Evolutionary conservation across 169 alveolate genomes (phyloP).

Genomic region (Plasmodium ovale): DNA sequence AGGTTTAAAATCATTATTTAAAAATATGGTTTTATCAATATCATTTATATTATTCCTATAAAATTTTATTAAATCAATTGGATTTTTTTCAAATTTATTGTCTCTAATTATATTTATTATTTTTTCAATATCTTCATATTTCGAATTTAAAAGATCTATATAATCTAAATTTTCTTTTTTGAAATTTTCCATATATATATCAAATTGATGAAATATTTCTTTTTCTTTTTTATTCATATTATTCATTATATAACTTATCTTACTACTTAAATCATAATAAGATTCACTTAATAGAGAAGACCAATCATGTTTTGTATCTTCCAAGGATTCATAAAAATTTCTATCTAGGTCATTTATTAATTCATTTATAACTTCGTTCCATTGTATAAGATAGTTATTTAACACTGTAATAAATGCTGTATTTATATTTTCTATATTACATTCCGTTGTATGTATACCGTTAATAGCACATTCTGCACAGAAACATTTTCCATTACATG

Average conservation of each 20-base stretch:
- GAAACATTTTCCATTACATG: slow-evolving; percentile 81
- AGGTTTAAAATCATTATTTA: slow-evolving; percentile 58
- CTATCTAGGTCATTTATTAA: slow-evolving; percentile 78
- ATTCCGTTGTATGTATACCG: slow-evolving; percentile 75
- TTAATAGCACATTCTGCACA: slow-evolving; percentile 86
- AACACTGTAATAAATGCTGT: slow-evolving; percentile 81
- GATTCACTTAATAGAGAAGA: slow-evolving; percentile 67
- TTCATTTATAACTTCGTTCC: slow-evolving; percentile 81
- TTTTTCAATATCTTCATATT: slow-evolving; percentile 65
- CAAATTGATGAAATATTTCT: slow-evolving; percentile 54
- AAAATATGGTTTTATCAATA: slow-evolving; percentile 37
- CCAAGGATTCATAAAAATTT: slow-evolving; percentile 79
- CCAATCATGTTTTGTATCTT: slow-evolving; percentile 84
- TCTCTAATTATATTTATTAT: slow-evolving; percentile 45
- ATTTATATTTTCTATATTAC: slow-evolving; percentile 82
- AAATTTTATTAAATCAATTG: slow-evolving; percentile 67
- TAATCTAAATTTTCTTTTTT: slow-evolving; percentile 62
- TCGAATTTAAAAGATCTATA: slow-evolving; percentile 23
- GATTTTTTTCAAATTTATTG: slow-evolving; percentile 52
- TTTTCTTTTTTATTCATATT: slow-evolving; percentile 51
- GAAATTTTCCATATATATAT: slow-evolving; percentile 50
- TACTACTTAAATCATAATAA: slow-evolving; percentile 31
- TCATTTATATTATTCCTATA: slow-evolving; percentile 30
- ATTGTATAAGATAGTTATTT: slow-evolving; percentile 80
- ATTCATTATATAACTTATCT: slow-evolving; percentile 50